phyloP scores from a whole-genome alignment of 805 yeast species.

The Isabelozyma heimii region DNA sequence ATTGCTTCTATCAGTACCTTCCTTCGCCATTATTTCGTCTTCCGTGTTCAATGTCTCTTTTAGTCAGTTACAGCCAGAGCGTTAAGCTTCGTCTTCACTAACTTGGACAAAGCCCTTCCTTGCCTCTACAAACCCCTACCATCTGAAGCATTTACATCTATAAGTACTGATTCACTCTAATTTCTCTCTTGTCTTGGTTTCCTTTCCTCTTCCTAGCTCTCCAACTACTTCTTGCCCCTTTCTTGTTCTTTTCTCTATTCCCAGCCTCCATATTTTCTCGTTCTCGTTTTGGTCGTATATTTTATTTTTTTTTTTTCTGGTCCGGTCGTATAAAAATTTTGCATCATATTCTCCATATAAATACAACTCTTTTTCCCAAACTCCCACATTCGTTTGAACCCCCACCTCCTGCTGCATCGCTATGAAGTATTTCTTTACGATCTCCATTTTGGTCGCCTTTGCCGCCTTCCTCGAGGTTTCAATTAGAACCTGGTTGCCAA shows the following conservation, averaged over 20 bases:
- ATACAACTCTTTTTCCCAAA: background rate
- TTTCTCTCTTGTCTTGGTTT: no score
- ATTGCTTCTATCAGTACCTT: no score
- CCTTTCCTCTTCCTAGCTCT: no score
- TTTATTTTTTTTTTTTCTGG: background rate
- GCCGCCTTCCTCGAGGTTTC: slow-evolving; percentile 37
- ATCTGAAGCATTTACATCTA: no score
- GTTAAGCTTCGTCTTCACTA: no score
- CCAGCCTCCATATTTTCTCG: background rate
- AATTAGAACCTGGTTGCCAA: slow-evolving; percentile 67
- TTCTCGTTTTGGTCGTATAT: background rate
- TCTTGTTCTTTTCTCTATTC: background rate
- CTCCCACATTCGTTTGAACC: background rate
- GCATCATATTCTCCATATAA: background rate
- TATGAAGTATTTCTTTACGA: slow-evolving; percentile 11
- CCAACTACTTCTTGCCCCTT: no score
- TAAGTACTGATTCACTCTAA: no score
- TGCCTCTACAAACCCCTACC: no score
- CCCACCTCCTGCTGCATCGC: background rate
- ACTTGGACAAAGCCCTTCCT: no score
- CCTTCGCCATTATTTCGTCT: no score
- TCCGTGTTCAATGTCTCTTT: no score
- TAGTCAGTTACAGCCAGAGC: no score
- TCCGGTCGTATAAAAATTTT: background rate
- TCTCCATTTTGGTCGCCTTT: slow-evolving; percentile 15